phyloP scores from a whole-genome alignment of 2,329 filamentous ascomycete species.

The Alternaria angustiovoidea region DNA sequence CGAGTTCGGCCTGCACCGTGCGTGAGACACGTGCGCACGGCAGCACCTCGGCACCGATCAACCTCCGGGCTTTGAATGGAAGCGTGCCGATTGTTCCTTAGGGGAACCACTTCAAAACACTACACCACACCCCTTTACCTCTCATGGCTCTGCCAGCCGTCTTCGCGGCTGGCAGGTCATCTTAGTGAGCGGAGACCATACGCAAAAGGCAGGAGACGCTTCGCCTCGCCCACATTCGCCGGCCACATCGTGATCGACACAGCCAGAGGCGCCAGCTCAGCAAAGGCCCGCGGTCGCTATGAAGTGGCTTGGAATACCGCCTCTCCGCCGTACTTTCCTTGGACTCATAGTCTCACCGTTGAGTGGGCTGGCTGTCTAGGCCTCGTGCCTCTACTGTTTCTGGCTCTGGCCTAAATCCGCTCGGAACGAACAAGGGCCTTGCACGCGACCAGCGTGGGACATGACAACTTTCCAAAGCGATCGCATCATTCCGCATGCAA shows the following conservation, averaged over 20 bases:
- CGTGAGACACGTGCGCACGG: background rate
- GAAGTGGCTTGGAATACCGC: conserved; percentile 11
- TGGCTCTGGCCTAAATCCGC: background rate
- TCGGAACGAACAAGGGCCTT: background rate
- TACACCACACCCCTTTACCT: background rate
- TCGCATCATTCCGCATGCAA: background rate
- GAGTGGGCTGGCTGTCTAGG: background rate
- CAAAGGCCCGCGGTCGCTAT: conserved; percentile 15
- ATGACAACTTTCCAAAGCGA: background rate
- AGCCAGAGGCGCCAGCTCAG: conserved; percentile 8
- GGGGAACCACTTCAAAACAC: conserved; percentile 1
- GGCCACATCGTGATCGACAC: conserved; percentile 15
- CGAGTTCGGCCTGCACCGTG: background rate
- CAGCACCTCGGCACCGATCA: background rate
- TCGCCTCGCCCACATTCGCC: background rate
- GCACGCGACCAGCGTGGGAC: background rate
- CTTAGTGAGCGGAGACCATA: conserved; percentile 14
- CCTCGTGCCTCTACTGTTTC: background rate
- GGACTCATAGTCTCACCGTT: background rate
- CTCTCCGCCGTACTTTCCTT: background rate
- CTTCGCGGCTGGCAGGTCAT: background rate
- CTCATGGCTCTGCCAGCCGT: background rate
- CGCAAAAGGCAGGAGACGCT: conserved; percentile 21
- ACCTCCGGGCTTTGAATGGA: background rate
- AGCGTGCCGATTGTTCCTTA: background rate